phyloP scores from a whole-genome alignment of 371 early-diverging fungal species.

The Rhizomucor pusillus region DNA sequence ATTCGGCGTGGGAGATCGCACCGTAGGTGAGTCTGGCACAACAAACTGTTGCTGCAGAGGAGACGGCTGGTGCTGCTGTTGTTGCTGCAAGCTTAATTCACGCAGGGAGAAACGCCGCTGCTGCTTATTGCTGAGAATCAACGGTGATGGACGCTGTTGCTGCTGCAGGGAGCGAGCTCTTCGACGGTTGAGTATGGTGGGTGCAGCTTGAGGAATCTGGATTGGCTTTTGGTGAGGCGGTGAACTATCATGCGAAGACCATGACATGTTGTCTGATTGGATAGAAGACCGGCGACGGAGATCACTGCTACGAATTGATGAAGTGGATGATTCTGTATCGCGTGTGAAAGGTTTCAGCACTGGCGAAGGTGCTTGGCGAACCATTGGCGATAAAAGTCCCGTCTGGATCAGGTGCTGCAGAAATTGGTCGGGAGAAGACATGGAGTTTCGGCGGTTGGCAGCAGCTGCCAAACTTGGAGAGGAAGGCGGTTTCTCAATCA shows the following conservation, averaged over 20 bases:
- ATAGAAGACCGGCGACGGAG: conserved; percentile 33
- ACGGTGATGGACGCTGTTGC: conserved; percentile 7
- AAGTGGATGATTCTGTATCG: conserved; percentile 38
- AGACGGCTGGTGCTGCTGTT: conserved; percentile 19
- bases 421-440: conserved; percentile 46
- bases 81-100: conserved; percentile 12
- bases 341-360: conserved; percentile 16
- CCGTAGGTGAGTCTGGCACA: conserved; percentile 2
- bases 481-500: conserved; percentile 29
- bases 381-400: conserved; percentile 2
- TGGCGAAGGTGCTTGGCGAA: conserved; percentile 1
- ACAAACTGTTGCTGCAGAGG: conserved; percentile 22
- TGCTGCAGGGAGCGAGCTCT: conserved; percentile 44
- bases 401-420: conserved; percentile 30
- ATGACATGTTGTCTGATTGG: conserved; percentile 33
- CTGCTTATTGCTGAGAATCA: conserved; percentile 1
- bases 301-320: conserved; percentile 37
- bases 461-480: conserved; percentile 15
- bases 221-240: conserved; percentile 1
- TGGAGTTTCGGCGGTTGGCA: conserved; percentile 30
- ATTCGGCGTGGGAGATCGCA: conserved; percentile 14
- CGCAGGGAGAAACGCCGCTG: conserved; percentile 21
- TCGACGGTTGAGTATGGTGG: conserved; percentile 21
- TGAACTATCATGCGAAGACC: conserved; percentile 11
- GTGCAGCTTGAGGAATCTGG: not conserved